These are phyloP conservation scores for Murraya paniculata DNA, from an alignment of 345 rosid species.

Conservation along the genomic window DNA sequence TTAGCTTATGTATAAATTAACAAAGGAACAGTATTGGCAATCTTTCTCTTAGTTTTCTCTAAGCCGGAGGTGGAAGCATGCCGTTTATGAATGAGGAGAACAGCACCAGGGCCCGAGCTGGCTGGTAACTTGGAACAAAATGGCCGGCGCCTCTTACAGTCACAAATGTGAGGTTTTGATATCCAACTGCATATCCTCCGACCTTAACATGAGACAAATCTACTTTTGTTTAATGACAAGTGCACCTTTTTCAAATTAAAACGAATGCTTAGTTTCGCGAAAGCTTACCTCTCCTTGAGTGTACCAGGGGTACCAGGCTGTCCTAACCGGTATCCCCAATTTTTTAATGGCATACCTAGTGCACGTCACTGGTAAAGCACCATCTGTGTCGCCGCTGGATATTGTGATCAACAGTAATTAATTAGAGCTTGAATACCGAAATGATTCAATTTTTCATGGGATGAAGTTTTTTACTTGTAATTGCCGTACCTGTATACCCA, in stretches of 20 bases:
- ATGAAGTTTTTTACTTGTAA: not conserved
- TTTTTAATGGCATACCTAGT: constrained; percentile 22
- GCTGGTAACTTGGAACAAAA: constrained; percentile 26
- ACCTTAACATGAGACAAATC: not conserved
- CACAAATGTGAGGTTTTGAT: constrained; percentile 22
- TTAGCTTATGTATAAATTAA: not conserved
- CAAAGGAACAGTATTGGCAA: not conserved
- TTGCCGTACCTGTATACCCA: constrained; percentile 15
- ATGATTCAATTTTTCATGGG: not conserved
- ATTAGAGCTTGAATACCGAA: not conserved
- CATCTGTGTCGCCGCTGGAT: constrained; percentile 28
- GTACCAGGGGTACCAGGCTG: constrained; percentile 25
- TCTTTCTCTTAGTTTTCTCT: constrained; percentile 6
- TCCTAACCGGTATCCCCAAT: not conserved
- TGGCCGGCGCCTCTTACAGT: constrained; percentile 24
- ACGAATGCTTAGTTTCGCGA: not conserved
- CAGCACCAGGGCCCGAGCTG: constrained; percentile 19
- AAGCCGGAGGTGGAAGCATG: constrained; percentile 19
- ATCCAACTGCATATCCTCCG: constrained; percentile 24
- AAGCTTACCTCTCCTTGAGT: constrained; percentile 20
- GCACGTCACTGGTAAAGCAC: constrained; percentile 15
- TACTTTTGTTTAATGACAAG: not conserved
- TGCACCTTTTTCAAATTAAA: not conserved
- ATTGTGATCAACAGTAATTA: not conserved
- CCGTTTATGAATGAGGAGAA: constrained; percentile 21